Percentiles rank a stretch among this genome's conserved stretches.
Evolutionary conservation across 495 filamentous ascomycete species (phyloP).

Genomic region (Clohesyomyces aquaticus): DNA sequence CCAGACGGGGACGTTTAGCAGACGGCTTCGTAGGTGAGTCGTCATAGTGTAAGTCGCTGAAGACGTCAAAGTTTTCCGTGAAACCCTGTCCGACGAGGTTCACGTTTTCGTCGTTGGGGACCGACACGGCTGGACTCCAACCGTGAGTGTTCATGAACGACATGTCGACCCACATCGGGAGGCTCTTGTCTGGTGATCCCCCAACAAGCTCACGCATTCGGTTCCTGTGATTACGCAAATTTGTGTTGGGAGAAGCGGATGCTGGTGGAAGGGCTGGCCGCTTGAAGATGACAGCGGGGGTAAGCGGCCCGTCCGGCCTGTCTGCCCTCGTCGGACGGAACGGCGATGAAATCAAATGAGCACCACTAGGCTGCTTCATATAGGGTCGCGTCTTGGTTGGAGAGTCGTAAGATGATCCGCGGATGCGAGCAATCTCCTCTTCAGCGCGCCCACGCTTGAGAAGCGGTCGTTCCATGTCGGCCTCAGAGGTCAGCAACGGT

Average conservation of each 20-base stretch:
- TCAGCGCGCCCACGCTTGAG: conserved; percentile 90
- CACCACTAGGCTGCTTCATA: conserved; percentile 53
- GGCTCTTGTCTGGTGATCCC: conserved; percentile 72
- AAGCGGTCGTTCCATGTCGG: conserved; percentile 70
- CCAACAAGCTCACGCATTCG: conserved; percentile 85
- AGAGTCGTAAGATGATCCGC: conserved; percentile 90
- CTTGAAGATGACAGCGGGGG: conserved; percentile 84
- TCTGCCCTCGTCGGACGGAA: conserved; percentile 56
- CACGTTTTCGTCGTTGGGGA: conserved; percentile 49
- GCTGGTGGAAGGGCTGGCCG: conserved; percentile 78
- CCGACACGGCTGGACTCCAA: conserved; percentile 79
- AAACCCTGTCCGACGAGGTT: conserved; percentile 52
- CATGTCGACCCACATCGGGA: conserved; percentile 65
- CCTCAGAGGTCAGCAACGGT: conserved; percentile 69
- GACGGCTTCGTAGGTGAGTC: conserved; percentile 79
- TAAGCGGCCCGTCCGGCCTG: conserved; percentile 63
- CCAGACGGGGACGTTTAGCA: conserved; percentile 63
- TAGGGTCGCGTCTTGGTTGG: conserved; percentile 66
- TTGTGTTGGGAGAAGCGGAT: conserved; percentile 91
- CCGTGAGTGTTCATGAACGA: conserved; percentile 52
- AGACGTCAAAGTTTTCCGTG: conserved; percentile 68
- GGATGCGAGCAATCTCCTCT: conserved; percentile 92
- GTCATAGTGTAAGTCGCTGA: conserved; percentile 65
- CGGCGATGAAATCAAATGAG: conserved; percentile 60
- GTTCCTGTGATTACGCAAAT: conserved; percentile 88